Evolutionary conservation across 2,329 filamentous ascomycete species (phyloP), one percentile per base, ranked within the genome.

Genomic region (Calonectria pauciramosa): DNA sequence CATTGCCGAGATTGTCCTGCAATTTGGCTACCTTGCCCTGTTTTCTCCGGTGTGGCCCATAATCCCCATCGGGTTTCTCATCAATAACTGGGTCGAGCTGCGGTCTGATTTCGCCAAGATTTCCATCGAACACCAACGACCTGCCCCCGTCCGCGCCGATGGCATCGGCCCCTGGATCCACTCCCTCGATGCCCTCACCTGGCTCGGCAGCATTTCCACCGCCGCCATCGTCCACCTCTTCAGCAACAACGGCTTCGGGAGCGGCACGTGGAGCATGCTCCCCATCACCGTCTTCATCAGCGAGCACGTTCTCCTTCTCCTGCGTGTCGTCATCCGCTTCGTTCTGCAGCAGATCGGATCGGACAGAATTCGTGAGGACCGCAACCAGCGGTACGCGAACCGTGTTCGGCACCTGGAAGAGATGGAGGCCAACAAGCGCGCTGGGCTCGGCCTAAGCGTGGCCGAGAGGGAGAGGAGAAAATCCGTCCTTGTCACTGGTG

Each of bases 21-120:
- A 93, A 80, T 95, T 95, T 77, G 94, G 94, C 7, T 95, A 95
- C 81, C 88, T 96, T 0, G 90, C 92, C 0, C 86, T 95, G 6
- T 96, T 95, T 83, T 93, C 92, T 1, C 92, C 94, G 0, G 92
- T 95, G 36, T 96, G 94, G 94, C 94, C 94, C 0, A 86, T 95
- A 1, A 94, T 94, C 0, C 91, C 92, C 0, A 86, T 95, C 28
- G 93, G 93, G 0, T 96, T 95, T 82, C 86, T 95, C 18, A 84
- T 94, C 82, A 95, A 95, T 84, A 93, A 95, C 85, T 94, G 93
- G 93, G 86, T 96, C 71, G 94, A 96, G 83, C 88, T 96, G 13
- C 93, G 94, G 13, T 93, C 93, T 3, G 94, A 96, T 80, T 94
- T 94, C 59, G 90, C 94, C 84, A 96, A 95, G 81, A 94, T 96